Base-by-base conservation (phyloP, 2,329 filamentous ascomycete genomes). In the Claviceps pazoutovae region DNA sequence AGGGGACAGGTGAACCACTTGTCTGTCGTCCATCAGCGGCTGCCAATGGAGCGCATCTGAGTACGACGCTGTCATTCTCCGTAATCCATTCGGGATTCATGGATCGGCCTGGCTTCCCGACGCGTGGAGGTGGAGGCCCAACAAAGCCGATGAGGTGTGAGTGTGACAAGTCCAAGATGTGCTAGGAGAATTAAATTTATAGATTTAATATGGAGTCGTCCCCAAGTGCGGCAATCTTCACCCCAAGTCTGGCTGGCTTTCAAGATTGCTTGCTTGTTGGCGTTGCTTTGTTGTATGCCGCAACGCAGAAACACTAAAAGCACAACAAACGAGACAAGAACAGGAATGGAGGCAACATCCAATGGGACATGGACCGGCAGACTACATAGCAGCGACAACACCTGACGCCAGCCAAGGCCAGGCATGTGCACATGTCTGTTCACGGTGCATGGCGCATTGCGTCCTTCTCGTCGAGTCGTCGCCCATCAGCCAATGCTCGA, bases 91-190 rank as follows among this genome's bases (percentile, higher is more conserved):
- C 44, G 51, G 48, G 37, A 47, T 14, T 48, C 48, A 45, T 51
- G 41, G 45, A 51, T 36, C 52, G 46, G 52, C 46, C 48, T 48
- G 52, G 30, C 52, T 51, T 51, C 19, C 52, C 48, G 49, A 48
- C 30, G 39, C 37, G 39, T 23, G 43, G 45, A 51, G 34, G 52
- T 53, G 51, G 51, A 53, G 48, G 44, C 44, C 17, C 26, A 47
- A 46, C 41, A 26, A 45, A 34, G 41, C 39, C 16, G 26, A 48
- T 8, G 38, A 53, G 38, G 34, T 34, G 30, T 19, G 17, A 45
- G 34, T 34, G 30, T 19, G 17, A 45, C 43, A 44, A 34, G 34
- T 26, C 17, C 41, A 38, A 46, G 37, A 46, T 39, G 11, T 42
- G 42, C 16, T 50, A 43, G 37, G 48, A 30, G 37, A 30, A 46